These are phyloP conservation scores for Fusarium dlaminii DNA, from an alignment of 2,329 filamentous ascomycete species.

Conservation along the genomic window DNA sequence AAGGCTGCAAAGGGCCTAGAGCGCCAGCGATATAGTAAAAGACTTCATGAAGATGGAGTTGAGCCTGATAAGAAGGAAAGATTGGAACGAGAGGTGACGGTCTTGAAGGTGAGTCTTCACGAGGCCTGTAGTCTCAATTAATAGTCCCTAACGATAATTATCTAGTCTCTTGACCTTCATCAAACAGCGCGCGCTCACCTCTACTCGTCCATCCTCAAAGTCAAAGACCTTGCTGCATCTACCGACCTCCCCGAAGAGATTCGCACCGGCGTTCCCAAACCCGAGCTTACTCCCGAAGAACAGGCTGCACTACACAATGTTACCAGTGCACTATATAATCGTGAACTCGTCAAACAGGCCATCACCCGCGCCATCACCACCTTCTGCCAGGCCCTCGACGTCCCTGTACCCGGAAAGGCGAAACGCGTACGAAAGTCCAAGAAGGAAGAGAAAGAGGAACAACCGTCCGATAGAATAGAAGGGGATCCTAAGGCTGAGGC, in stretches of 20 bases:
- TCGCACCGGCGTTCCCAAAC: conserved; percentile 58
- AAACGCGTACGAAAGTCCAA: conserved; percentile 47
- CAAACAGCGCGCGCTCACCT: conserved; percentile 66
- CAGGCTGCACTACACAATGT: conserved; percentile 64
- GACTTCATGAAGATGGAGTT: conserved; percentile 58
- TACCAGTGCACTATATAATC: conserved; percentile 66
- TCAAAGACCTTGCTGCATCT: conserved; percentile 62
- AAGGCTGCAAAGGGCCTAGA: conserved; percentile 81
- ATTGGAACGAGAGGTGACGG: conserved; percentile 68
- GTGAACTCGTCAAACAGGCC: conserved; percentile 59
- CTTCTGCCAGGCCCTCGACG: conserved; percentile 59
- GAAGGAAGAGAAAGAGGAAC: conserved; percentile 45
- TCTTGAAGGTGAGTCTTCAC: conserved; percentile 59
- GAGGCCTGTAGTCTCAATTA: background rate
- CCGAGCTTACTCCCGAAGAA: conserved; percentile 63
- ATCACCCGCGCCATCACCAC: conserved; percentile 59
- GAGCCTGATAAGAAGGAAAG: conserved; percentile 63
- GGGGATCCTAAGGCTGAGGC: conserved; percentile 21
- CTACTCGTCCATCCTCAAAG: conserved; percentile 62
- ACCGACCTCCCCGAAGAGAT: conserved; percentile 61
- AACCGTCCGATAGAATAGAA: conserved; percentile 39
- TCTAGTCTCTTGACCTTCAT: conserved; percentile 65
- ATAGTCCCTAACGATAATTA: background rate
- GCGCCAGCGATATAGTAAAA: conserved; percentile 77
- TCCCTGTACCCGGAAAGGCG: conserved; percentile 56